These are phyloP conservation scores for Pyrus hybrid DNA, from an alignment of 331 rosid species.

Conservation along the genomic window DNA sequence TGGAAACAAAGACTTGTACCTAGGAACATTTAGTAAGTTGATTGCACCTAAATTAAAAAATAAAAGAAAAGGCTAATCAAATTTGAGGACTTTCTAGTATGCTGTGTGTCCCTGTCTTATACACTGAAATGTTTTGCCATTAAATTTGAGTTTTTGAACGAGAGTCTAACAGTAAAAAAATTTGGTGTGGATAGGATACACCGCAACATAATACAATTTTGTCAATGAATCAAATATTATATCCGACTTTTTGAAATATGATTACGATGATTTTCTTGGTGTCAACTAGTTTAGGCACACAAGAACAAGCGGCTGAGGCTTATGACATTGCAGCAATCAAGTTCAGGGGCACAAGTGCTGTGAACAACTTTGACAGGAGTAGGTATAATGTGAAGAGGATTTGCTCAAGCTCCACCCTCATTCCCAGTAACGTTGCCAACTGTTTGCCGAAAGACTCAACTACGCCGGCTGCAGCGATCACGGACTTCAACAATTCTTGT, in stretches of 20 bases:
- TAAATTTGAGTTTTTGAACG: no score
- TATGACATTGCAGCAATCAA: conserved; percentile 98
- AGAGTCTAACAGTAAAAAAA: no score
- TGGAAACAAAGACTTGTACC: conserved; percentile 95
- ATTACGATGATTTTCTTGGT: not conserved
- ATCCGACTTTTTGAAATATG: not conserved
- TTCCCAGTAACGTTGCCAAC: conserved; percentile 74
- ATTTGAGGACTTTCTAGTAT: not conserved
- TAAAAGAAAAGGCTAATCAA: not conserved
- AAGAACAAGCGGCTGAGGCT: conserved; percentile 98
- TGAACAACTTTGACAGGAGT: conserved; percentile 87
- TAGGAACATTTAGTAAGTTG: no score
- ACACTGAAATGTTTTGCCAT: no score
- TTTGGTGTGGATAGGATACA: no score
- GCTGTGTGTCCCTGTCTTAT: no score
- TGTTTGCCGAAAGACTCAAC: conserved; percentile 46
- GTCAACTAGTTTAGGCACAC: conserved; percentile 48
- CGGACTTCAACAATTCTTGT: conserved; percentile 27
- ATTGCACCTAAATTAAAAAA: not conserved
- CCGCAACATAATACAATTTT: no score
- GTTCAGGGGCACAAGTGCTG: conserved; percentile 92
- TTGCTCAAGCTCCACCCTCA: conserved; percentile 88
- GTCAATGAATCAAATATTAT: not conserved
- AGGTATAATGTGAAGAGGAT: conserved; percentile 93
- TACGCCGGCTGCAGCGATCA: not conserved